Conservation (phyloP, 495 filamentous ascomycete genomes). For the Hypomontagnella submonticulosa region DNA sequence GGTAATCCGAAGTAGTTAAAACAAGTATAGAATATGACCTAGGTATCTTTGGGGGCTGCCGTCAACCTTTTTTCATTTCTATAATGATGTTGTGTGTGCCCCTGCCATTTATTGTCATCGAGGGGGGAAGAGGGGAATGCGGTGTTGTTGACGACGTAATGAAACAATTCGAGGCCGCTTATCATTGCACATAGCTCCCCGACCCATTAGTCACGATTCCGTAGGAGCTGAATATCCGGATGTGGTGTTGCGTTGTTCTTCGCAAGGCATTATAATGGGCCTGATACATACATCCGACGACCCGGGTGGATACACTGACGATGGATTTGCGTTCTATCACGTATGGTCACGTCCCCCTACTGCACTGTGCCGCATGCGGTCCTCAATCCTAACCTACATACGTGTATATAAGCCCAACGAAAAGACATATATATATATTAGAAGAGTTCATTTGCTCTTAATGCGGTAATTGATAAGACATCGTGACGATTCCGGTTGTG, state of each 20-base stretch:
- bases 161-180: not conserved
- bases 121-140: not conserved
- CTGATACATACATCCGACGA: slow-evolving; percentile 30
- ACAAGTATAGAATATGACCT: too few species aligned
- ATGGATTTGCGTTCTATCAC: slow-evolving; percentile 16
- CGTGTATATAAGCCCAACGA: not conserved
- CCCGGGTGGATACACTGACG: slow-evolving; percentile 30
- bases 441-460: too few species aligned
- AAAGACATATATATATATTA: too few species aligned
- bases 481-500: too few species aligned
- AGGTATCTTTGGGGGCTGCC: not conserved
- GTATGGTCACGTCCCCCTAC: slow-evolving; percentile 1
- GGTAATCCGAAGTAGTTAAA: slow-evolving; percentile 2
- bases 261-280: slow-evolving; percentile 4
- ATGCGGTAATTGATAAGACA: too few species aligned
- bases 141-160: slow-evolving; percentile 1
- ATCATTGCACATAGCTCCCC: not conserved
- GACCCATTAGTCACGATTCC: slow-evolving; percentile 10
- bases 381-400: not conserved
- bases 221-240: slow-evolving; percentile 8
- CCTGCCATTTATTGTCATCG: not conserved
- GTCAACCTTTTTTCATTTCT: not conserved
- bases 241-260: slow-evolving; percentile 3
- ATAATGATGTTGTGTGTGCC: not conserved
- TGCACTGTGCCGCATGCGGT: not conserved